phyloP scores from a whole-genome alignment of 2,329 filamentous ascomycete species.

The Colletotrichum endophyticum region DNA sequence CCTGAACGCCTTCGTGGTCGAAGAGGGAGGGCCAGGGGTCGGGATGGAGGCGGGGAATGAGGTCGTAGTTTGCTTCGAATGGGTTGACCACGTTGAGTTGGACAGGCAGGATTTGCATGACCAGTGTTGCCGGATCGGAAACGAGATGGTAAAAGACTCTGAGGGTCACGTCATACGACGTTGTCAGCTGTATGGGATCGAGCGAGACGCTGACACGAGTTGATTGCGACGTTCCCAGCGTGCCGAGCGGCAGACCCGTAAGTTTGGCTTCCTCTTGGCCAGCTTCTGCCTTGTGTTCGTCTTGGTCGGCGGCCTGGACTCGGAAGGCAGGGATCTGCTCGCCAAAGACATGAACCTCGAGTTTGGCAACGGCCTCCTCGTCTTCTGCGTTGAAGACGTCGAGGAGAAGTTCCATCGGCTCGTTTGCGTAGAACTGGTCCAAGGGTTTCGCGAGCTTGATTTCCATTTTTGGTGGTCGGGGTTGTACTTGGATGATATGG shows the following conservation, averaged over 20 bases:
- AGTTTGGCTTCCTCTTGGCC: slow-evolving; percentile 48
- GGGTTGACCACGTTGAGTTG: slow-evolving; percentile 78
- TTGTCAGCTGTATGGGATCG: slow-evolving; percentile 54
- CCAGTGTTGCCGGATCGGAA: slow-evolving; percentile 80
- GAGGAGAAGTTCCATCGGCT: slow-evolving; percentile 71
- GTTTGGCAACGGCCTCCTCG: slow-evolving; percentile 72
- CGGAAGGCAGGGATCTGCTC: slow-evolving; percentile 53
- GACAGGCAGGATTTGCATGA: slow-evolving; percentile 74
- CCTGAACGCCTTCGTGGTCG: slow-evolving; percentile 56
- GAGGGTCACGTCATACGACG: slow-evolving; percentile 71
- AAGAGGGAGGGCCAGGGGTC: slow-evolving; percentile 91
- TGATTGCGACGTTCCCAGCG: slow-evolving; percentile 51
- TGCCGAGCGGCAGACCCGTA: slow-evolving; percentile 46
- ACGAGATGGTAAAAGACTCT: slow-evolving; percentile 79
- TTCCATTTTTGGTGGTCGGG: slow-evolving; percentile 90
- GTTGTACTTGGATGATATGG: slow-evolving; percentile 73
- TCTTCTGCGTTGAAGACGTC: slow-evolving; percentile 84
- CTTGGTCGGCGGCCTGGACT: slow-evolving; percentile 40
- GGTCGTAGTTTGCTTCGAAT: slow-evolving; percentile 91
- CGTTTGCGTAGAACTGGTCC: slow-evolving; percentile 85
- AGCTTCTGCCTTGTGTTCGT: slow-evolving; percentile 33
- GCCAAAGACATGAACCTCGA: slow-evolving; percentile 73
- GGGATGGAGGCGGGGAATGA: slow-evolving; percentile 78
- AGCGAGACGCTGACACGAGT: slow-evolving; percentile 52
- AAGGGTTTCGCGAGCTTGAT: slow-evolving; percentile 67